Conservation (phyloP, 2,329 filamentous ascomycete species). For the Scleromitrula shiraiana region DNA sequence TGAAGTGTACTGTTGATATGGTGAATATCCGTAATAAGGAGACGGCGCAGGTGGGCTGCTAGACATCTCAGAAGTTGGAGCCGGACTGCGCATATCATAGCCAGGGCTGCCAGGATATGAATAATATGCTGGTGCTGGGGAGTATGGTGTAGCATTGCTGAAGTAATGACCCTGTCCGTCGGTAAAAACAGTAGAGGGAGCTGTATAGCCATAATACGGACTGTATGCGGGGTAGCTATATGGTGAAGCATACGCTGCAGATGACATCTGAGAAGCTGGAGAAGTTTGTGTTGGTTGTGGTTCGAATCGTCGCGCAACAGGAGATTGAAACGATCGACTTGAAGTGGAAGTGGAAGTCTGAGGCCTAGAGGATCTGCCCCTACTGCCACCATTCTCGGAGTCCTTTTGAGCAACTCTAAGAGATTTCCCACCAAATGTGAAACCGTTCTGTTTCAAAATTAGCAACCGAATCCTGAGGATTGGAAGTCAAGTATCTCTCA, state of each 20-base stretch:
- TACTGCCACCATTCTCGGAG: constrained; percentile 17
- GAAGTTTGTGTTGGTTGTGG: constrained; percentile 8
- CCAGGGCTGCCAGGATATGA: constrained; percentile 13
- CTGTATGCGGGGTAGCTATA: constrained; percentile 12
- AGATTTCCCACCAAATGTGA: constrained; percentile 18
- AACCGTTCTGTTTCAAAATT: constrained; percentile 18
- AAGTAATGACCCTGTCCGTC: constrained; percentile 19
- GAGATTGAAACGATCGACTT: constrained; percentile 12
- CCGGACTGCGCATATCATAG: constrained; percentile 9
- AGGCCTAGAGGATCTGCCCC: constrained; percentile 6
- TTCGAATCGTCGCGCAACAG: constrained; percentile 12
- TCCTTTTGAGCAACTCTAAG: constrained; percentile 28
- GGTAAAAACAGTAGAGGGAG: constrained; percentile 10
- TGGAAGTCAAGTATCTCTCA: constrained; percentile 1
- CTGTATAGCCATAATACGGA: constrained; percentile 11
- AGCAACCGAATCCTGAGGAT: neutral
- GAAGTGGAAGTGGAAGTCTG: neutral
- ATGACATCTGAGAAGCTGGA: constrained; percentile 13
- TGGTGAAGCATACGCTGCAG: constrained; percentile 13
- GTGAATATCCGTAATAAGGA: constrained; percentile 13
- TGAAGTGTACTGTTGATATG: constrained; percentile 14
- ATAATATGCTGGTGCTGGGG: constrained; percentile 14
- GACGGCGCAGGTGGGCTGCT: constrained; percentile 14
- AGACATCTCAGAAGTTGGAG: constrained; percentile 3
- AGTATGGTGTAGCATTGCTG: constrained; percentile 8